phyloP scores from a whole-genome alignment of 1,284 basidiomycete genomes.

The Ganoderma lingzhi region DNA sequence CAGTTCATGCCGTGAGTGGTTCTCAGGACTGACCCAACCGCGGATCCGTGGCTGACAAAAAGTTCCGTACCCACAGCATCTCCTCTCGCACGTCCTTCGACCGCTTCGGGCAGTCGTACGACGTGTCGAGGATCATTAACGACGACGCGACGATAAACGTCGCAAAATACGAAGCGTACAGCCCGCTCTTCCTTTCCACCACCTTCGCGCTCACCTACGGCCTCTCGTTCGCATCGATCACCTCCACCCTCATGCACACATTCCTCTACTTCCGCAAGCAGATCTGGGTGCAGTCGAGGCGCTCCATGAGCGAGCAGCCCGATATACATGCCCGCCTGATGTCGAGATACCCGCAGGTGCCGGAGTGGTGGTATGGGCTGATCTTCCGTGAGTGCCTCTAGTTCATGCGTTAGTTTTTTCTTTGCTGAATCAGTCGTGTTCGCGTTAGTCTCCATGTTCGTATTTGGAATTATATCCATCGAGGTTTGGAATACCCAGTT shows the following conservation, averaged over 20 bases:
- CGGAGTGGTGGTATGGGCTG: slow-evolving; percentile 77
- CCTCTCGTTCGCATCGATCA: slow-evolving; percentile 67
- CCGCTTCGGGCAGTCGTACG: slow-evolving; percentile 62
- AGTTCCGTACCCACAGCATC: slow-evolving; percentile 44
- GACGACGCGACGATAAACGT: slow-evolving; percentile 59
- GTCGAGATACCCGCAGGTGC: slow-evolving; percentile 75
- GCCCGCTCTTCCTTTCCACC: slow-evolving; percentile 70
- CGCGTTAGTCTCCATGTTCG: slow-evolving; percentile 54
- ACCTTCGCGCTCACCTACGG: slow-evolving; percentile 74
- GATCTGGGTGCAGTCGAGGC: slow-evolving; percentile 72
- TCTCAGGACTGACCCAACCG: neutral
- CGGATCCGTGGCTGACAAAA: neutral
- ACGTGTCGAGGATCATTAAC: slow-evolving; percentile 64
- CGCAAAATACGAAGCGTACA: slow-evolving; percentile 61
- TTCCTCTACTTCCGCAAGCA: slow-evolving; percentile 85
- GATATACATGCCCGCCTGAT: slow-evolving; percentile 90
- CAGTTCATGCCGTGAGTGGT: slow-evolving; percentile 53
- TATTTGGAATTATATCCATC: slow-evolving; percentile 73
- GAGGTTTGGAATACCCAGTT: slow-evolving; percentile 74
- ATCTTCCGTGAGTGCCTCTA: slow-evolving; percentile 44
- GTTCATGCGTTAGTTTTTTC: neutral
- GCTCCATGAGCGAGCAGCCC: slow-evolving; percentile 75
- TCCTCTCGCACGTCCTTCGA: slow-evolving; percentile 66
- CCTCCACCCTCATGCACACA: slow-evolving; percentile 74
- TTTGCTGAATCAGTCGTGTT: neutral